Conservation (phyloP, 148 eudicot species). For the Silene latifolia region DNA sequence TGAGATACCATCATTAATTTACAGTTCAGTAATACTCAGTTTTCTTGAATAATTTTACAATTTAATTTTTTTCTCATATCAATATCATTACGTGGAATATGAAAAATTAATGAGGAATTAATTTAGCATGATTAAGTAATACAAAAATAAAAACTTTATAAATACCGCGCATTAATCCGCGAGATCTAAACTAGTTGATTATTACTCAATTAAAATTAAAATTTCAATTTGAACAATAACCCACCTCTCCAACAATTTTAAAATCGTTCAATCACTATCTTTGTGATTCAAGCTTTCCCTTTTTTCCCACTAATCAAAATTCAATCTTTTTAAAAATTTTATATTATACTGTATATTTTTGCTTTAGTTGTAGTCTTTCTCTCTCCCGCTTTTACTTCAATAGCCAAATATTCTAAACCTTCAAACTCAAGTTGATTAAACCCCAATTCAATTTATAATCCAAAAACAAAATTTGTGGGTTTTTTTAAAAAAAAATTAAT, state of each 20-base stretch:
- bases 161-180: too few species aligned
- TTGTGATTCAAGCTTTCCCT: slow-evolving; percentile 1
- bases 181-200: too few species aligned
- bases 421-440: slow-evolving; percentile 22
- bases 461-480: not conserved
- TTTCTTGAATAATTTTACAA: too few species aligned
- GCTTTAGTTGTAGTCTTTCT: slow-evolving; percentile 28
- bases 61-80: too few species aligned
- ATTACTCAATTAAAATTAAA: too few species aligned
- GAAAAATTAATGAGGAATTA: too few species aligned
- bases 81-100: too few species aligned
- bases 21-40: too few species aligned
- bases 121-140: too few species aligned
- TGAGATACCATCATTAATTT: too few species aligned
- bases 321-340: slow-evolving; percentile 17
- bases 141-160: too few species aligned
- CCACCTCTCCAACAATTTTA: not conserved
- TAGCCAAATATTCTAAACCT: slow-evolving; percentile 22
- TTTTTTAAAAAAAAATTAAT: slow-evolving; percentile 13
- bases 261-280: not conserved
- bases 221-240: not conserved
- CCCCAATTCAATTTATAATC: slow-evolving; percentile 15
- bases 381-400: slow-evolving; percentile 17
- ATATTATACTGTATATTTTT: not conserved
- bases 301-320: slow-evolving; percentile 7